Evolutionary conservation across 148 eudicot species (phyloP).

Genomic region (Silene conica): DNA sequence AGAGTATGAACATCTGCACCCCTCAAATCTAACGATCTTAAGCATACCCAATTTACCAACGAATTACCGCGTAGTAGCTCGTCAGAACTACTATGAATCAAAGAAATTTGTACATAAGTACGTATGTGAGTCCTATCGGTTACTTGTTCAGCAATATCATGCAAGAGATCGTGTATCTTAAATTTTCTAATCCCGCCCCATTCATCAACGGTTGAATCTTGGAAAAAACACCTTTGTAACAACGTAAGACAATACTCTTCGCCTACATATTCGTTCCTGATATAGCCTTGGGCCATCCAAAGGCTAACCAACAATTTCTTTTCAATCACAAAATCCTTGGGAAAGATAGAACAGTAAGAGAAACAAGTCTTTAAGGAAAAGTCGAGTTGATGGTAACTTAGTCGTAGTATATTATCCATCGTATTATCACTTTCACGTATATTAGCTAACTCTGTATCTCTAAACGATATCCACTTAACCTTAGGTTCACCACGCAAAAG

Average conservation of each 20-base stretch:
- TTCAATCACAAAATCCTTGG: slow-evolving; percentile 17
- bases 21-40: slow-evolving; percentile 17
- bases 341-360: slow-evolving; percentile 20
- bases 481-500: slow-evolving; percentile 17
- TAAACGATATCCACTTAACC: slow-evolving; percentile 31
- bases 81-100: neutral
- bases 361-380: slow-evolving; percentile 18
- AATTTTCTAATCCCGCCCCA: too few species aligned
- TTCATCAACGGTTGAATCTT: neutral
- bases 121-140: neutral
- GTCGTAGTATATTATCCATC: slow-evolving; percentile 24
- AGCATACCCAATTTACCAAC: neutral
- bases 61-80: neutral
- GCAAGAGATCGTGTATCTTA: too few species aligned
- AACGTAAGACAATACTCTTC: slow-evolving; percentile 15
- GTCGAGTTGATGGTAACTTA: slow-evolving; percentile 32
- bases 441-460: slow-evolving; percentile 9
- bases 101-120: neutral
- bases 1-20: neutral
- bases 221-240: slow-evolving; percentile 26
- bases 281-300: slow-evolving; percentile 26
- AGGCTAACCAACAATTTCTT: slow-evolving; percentile 15
- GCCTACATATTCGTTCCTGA: slow-evolving; percentile 21
- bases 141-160: too few species aligned
- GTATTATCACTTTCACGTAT: slow-evolving; percentile 4